These are phyloP conservation scores for Leptodontidium sp. DNA, from an alignment of 2,329 filamentous ascomycete genomes.

Conservation along the genomic window DNA sequence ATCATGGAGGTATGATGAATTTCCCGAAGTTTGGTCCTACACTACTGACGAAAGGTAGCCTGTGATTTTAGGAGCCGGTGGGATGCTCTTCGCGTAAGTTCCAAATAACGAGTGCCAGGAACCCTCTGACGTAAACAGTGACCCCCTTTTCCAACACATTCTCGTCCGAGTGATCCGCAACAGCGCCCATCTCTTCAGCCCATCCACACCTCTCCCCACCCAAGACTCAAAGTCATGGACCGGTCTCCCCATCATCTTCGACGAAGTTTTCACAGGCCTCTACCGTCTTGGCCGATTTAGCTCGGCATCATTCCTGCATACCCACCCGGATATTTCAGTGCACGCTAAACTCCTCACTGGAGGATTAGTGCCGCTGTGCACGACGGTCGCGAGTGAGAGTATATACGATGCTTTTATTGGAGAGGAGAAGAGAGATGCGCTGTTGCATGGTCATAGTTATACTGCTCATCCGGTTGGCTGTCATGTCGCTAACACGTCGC, in stretches of 20 bases:
- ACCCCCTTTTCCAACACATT: conserved; percentile 81
- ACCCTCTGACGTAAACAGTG: conserved; percentile 54
- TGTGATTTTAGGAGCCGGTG: conserved; percentile 80
- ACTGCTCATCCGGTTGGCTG: conserved; percentile 86
- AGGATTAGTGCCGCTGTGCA: conserved; percentile 78
- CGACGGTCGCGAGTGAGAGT: conserved; percentile 76
- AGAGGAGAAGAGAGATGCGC: conserved; percentile 77
- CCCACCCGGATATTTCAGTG: conserved; percentile 77
- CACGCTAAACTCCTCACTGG: conserved; percentile 88
- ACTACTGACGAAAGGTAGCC: conserved; percentile 52
- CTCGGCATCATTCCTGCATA: conserved; percentile 72
- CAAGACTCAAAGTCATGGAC: conserved; percentile 60
- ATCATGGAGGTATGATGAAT: conserved; percentile 66
- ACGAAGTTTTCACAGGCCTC: conserved; percentile 88
- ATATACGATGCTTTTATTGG: conserved; percentile 78
- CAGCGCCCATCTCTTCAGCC: conserved; percentile 50
- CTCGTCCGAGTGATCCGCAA: conserved; percentile 73
- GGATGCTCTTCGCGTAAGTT: conserved; percentile 80
- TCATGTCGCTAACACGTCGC: conserved; percentile 74
- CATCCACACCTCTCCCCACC: conserved; percentile 15
- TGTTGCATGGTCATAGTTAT: conserved; percentile 87
- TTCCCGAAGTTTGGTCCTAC: neutral
- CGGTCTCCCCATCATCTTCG: conserved; percentile 81
- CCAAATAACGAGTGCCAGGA: conserved; percentile 4
- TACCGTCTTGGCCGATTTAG: conserved; percentile 81